These are phyloP conservation scores for Trichoderma brevicompactum DNA, from an alignment of 2,329 filamentous ascomycete species.

Conservation along the genomic window DNA sequence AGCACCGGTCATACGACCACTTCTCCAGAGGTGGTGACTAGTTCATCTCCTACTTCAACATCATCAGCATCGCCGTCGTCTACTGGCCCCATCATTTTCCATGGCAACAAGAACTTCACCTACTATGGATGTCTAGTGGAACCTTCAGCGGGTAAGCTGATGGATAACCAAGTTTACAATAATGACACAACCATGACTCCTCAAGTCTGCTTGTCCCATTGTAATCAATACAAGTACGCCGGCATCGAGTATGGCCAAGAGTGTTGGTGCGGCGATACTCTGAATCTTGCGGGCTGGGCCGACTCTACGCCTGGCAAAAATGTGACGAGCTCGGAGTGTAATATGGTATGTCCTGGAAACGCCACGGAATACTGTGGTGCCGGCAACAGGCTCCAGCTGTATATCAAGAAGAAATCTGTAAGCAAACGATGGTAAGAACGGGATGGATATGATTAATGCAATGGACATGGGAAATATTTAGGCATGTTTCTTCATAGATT, in stretches of 20 bases:
- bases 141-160: slow-evolving; percentile 41
- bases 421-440: neutral
- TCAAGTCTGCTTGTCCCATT: slow-evolving; percentile 41
- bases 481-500: neutral
- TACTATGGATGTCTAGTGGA: slow-evolving; percentile 45
- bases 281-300: slow-evolving; percentile 38
- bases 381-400: slow-evolving; percentile 40
- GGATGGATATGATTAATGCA: neutral
- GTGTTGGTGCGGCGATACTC: slow-evolving; percentile 45
- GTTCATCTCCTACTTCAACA: slow-evolving; percentile 19
- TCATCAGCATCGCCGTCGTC: slow-evolving; percentile 33
- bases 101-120: slow-evolving; percentile 45
- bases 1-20: slow-evolving; percentile 2
- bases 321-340: slow-evolving; percentile 40
- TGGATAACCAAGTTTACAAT: slow-evolving; percentile 40
- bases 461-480: neutral
- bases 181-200: slow-evolving; percentile 42
- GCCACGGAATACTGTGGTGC: slow-evolving; percentile 41
- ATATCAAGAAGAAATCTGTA: slow-evolving; percentile 30
- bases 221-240: slow-evolving; percentile 42
- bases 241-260: slow-evolving; percentile 47
- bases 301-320: slow-evolving; percentile 37
- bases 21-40: neutral
- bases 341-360: slow-evolving; percentile 43
- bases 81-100: slow-evolving; percentile 38